These are phyloP conservation scores for Trypanosoma melophagium DNA, from an alignment of 208 protist genomes.

Conservation along the genomic window DNA sequence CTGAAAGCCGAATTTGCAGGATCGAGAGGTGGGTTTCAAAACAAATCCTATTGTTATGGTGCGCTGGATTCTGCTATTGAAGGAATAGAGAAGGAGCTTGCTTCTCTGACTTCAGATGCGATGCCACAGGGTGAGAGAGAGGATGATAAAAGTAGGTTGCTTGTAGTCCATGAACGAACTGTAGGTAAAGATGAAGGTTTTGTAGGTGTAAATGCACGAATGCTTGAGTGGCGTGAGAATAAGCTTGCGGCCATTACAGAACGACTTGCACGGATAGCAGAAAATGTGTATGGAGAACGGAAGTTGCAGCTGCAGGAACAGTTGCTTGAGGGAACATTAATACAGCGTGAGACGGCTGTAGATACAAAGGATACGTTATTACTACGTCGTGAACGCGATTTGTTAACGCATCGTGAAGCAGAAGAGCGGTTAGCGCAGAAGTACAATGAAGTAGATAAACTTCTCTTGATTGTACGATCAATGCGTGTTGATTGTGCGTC, in stretches of 20 bases:
- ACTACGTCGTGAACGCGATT: not conserved
- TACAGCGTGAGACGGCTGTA: not conserved
- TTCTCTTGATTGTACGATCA: conserved; percentile 20
- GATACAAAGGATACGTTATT: not conserved
- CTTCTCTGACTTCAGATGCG: not conserved
- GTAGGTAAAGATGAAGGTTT: conserved; percentile 29
- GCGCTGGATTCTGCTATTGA: not conserved
- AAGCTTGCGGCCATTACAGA: conserved; percentile 36
- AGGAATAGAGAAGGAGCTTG: not conserved
- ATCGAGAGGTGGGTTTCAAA: not conserved
- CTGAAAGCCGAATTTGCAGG: not conserved
- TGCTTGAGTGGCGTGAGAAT: conserved; percentile 44
- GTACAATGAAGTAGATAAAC: conserved; percentile 27
- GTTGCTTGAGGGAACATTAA: not conserved
- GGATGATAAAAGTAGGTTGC: conserved; percentile 5
- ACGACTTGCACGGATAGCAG: conserved; percentile 58
- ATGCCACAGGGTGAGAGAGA: not conserved
- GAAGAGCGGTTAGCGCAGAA: conserved; percentile 26
- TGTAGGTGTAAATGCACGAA: conserved; percentile 27
- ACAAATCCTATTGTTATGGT: not conserved
- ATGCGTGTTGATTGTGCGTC: conserved; percentile 13
- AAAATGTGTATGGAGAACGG: conserved; percentile 42
- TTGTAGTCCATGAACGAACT: conserved; percentile 32
- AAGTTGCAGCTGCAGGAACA: conserved; percentile 25
- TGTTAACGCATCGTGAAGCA: conserved; percentile 7